Percentiles rank a stretch among this genome's conserved stretches.
Evolutionary conservation across 306 rosid species (phyloP).

Genomic region (Lotus japonicus): DNA sequence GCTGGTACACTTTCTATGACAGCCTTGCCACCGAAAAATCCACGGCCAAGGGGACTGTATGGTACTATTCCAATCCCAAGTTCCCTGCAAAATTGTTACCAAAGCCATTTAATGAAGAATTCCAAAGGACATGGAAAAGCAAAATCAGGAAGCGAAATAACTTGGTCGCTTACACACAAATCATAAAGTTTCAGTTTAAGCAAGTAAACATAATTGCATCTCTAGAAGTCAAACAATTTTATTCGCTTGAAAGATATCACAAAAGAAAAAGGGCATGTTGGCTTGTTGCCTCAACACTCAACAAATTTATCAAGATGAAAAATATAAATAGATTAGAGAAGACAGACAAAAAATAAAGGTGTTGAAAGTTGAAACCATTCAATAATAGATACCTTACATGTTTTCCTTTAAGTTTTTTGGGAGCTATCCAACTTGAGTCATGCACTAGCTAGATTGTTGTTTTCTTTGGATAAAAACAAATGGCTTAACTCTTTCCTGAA

Average conservation of each 20-base stretch:
- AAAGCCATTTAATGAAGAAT: conserved; percentile 7
- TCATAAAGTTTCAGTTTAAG: not conserved
- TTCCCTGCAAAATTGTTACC: conserved; percentile 39
- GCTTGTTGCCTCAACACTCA: not conserved
- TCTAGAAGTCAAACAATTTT: not conserved
- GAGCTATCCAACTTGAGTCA: not conserved
- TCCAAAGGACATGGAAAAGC: not conserved
- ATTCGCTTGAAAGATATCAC: not conserved
- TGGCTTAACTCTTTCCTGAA: not conserved
- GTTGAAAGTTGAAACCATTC: not conserved
- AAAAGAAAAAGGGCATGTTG: not conserved
- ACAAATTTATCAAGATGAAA: not conserved
- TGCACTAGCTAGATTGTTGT: not conserved
- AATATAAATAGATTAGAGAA: no score
- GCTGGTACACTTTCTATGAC: conserved; percentile 57
- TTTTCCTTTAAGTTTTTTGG: not conserved
- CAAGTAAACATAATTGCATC: not conserved
- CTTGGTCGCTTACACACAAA: not conserved
- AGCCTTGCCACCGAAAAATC: conserved; percentile 78
- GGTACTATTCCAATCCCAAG: conserved; percentile 83
- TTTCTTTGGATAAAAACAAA: not conserved
- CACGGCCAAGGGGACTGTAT: conserved; percentile 83
- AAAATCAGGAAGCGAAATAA: not conserved
- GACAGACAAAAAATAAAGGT: not conserved
- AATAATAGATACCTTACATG: not conserved